Percentiles rank a stretch among this genome's conserved stretches.
Conservation (phyloP, 352 stramenopile species). For the Elongisporangium senticosum region DNA sequence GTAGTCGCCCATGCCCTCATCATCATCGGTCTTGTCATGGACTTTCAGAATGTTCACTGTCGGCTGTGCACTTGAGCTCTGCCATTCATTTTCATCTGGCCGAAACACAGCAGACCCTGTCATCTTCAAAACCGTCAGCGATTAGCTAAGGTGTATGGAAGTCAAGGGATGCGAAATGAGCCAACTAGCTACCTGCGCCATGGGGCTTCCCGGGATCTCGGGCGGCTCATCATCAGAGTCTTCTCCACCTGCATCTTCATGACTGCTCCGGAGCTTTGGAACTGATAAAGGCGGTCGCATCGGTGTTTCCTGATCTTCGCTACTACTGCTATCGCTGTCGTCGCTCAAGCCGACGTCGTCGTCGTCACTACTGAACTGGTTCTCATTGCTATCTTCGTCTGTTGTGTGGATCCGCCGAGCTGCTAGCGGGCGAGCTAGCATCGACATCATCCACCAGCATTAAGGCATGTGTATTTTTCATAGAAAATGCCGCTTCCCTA, state of each 20-base stretch:
- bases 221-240: slow-evolving; percentile 51
- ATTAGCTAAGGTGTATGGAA: background rate
- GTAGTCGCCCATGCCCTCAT: slow-evolving; percentile 41
- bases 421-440: background rate
- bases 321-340: slow-evolving; percentile 1
- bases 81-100: background rate
- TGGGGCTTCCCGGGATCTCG: slow-evolving; percentile 63
- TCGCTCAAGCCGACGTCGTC: background rate
- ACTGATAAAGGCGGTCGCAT: slow-evolving; percentile 1
- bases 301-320: slow-evolving; percentile 8
- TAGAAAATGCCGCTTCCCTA: background rate
- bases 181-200: slow-evolving; percentile 21
- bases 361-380: slow-evolving; percentile 8
- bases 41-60: slow-evolving; percentile 13
- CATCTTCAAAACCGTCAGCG: background rate
- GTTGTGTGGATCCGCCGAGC: background rate
- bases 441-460: background rate
- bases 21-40: slow-evolving; percentile 13
- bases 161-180: background rate
- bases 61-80: background rate
- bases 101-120: background rate
- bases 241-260: slow-evolving; percentile 3
- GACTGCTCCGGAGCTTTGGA: background rate
- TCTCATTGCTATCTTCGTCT: slow-evolving; percentile 7
- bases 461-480: background rate